These are phyloP conservation scores for Kitagawia praeruptora DNA, from an alignment of 129 eudicot genomes.

Conservation along the genomic window DNA sequence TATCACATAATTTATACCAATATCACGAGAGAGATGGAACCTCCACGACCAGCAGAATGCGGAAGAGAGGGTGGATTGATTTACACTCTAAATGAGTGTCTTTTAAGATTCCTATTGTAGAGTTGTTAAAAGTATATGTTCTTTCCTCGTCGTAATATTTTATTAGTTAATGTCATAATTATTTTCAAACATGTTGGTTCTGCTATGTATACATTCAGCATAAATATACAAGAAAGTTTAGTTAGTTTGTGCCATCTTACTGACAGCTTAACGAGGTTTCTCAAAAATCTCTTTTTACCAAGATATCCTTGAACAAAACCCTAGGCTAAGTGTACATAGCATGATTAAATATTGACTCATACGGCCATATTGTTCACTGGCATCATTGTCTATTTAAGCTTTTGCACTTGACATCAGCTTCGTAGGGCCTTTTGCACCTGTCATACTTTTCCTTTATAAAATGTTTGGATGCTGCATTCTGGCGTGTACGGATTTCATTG, in stretches of 20 bases:
- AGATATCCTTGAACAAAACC: not conserved
- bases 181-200: conserved; percentile 5
- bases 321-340: not conserved
- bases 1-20: too few relatives aligned
- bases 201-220: not conserved
- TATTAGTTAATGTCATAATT: not conserved
- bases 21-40: too few relatives aligned
- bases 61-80: too few relatives aligned
- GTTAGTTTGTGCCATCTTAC: not conserved
- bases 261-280: not conserved
- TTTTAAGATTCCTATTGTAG: conserved; percentile 81
- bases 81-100: too few relatives aligned
- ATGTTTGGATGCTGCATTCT: not conserved
- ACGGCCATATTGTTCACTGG: not conserved
- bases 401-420: not conserved
- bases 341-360: not conserved
- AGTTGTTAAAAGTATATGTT: conserved; percentile 60
- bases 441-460: not conserved
- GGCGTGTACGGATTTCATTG: not conserved
- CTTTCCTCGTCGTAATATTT: not conserved
- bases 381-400: not conserved
- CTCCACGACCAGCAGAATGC: too few relatives aligned
- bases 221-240: not conserved
- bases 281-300: not conserved
- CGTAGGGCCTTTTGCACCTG: not conserved